Percentiles rank a stretch among this genome's conserved stretches.
These are phyloP conservation scores for Ensete glaucum DNA, from an alignment of 176 grass and related monocot genomes.

Conservation along the genomic window DNA sequence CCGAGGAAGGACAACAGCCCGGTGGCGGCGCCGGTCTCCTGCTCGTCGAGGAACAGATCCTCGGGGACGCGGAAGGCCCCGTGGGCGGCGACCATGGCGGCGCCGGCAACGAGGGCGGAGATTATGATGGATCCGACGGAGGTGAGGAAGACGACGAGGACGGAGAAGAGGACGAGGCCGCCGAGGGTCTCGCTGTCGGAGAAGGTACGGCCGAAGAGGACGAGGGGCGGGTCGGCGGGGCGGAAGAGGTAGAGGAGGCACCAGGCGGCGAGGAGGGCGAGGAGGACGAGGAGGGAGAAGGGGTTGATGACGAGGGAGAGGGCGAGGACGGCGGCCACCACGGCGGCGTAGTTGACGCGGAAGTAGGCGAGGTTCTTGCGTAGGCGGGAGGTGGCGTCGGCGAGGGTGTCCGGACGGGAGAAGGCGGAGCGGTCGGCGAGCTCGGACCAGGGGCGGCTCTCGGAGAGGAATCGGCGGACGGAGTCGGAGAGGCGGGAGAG, in stretches of 20 bases:
- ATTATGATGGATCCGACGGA: slow-evolving; percentile 81
- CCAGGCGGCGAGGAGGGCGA: slow-evolving; percentile 64
- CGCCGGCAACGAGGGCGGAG: slow-evolving; percentile 61
- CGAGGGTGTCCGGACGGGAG: slow-evolving; percentile 56
- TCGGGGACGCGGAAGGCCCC: slow-evolving; percentile 65
- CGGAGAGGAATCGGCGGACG: slow-evolving; percentile 47
- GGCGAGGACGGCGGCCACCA: slow-evolving; percentile 57
- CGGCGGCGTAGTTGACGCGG: slow-evolving; percentile 87
- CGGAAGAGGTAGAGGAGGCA: slow-evolving; percentile 88
- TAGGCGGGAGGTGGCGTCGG: slow-evolving; percentile 73
- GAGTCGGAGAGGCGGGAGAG: slow-evolving; percentile 50
- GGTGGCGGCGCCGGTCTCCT: slow-evolving; percentile 25
- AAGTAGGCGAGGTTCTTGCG: slow-evolving; percentile 84
- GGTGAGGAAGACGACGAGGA: slow-evolving; percentile 73
- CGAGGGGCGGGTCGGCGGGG: slow-evolving; percentile 65
- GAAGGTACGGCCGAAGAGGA: slow-evolving; percentile 82
- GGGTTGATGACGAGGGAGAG: slow-evolving; percentile 68
- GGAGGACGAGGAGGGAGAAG: slow-evolving; percentile 65
- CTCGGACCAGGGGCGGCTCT: slow-evolving; percentile 72
- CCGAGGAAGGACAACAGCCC: slow-evolving; percentile 73
- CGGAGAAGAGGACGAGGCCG: slow-evolving; percentile 47
- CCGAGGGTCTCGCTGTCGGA: slow-evolving; percentile 83
- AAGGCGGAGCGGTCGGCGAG: slow-evolving; percentile 79
- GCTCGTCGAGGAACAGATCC: slow-evolving; percentile 91
- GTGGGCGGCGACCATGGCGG: slow-evolving; percentile 49